Evolutionary conservation across 345 rosid genomes (phyloP), one percentile per base, ranked within the genome.

Genomic region (Citrus glauca): DNA sequence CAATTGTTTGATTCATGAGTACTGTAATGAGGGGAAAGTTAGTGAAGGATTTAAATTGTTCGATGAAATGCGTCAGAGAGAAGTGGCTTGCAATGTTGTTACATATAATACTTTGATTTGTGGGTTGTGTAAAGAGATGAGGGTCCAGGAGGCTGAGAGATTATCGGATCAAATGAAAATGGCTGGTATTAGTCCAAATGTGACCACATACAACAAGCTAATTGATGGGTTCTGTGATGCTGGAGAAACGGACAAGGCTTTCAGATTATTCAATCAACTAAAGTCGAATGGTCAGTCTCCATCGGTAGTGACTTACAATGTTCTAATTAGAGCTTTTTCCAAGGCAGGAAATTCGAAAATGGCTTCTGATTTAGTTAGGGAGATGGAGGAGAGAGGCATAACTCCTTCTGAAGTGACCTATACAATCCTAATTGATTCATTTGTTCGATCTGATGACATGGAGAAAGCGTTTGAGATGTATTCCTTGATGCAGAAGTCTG

Each of bases 351-450:
- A 89, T 64, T 77, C 79, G 19, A 75, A 67, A 14, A 67, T 70
- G 70, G 93, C 87, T 60, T 79, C 85, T 45, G 78, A 83, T 56
- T 79, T 95, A 59, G 88, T 89, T 50, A 88, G 82, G 86, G 93
- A 95, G 84, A 93, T 91, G 97, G 91, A 88, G 82, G 95, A 90
- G 71, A 90, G 97, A 88, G 92, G 91, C 59, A 78, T 93, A 69
- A 81, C 81, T 63, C 90, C 97, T 68, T 90, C 93, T 11, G 81
- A 83, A 82, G 93, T 88, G 68, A 93, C 98, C 19, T 93, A 88
- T 48, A 91, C 98, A 0, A 88, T 90, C 45, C 62, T 90, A 30
- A 90, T 91, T 13, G 84, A 91, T 75, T 87, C 90, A 1, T 87
- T 82, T 73, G 80, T 85, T 72, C 84, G 84, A 55, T 78, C 80